phyloP scores from a whole-genome alignment of 495 filamentous ascomycete species.

The Hyaloscypha variabilis region DNA sequence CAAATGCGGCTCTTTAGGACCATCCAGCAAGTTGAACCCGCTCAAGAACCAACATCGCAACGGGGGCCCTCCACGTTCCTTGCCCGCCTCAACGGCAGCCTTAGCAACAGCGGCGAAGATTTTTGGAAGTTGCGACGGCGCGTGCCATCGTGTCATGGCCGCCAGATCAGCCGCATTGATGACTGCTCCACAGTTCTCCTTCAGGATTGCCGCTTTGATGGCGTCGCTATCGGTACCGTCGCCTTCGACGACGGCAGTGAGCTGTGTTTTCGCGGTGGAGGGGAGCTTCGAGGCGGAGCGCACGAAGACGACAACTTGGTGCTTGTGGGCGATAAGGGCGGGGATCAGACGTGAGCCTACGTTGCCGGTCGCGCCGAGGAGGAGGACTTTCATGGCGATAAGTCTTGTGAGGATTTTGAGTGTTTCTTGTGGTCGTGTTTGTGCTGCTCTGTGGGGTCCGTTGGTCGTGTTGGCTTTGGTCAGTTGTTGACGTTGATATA shows the following conservation, averaged over 20 bases:
- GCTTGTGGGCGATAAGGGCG: constrained; percentile 18
- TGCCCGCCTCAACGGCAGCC: neutral
- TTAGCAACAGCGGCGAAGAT: constrained; percentile 17
- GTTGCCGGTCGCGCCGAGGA: constrained; percentile 22
- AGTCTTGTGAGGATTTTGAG: too few relatives aligned
- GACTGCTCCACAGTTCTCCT: constrained; percentile 23
- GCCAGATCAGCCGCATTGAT: constrained; percentile 24
- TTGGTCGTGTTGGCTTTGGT: too few relatives aligned
- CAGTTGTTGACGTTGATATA: too few relatives aligned
- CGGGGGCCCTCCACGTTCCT: neutral
- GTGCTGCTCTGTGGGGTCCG: too few relatives aligned
- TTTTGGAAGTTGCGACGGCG: neutral
- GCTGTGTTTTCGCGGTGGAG: neutral
- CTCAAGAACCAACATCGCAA: constrained; percentile 8
- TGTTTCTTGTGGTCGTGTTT: too few relatives aligned
- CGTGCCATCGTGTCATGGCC: too few relatives aligned
- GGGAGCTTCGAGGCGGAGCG: constrained; percentile 19
- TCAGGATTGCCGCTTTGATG: constrained; percentile 21
- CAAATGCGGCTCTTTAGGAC: neutral
- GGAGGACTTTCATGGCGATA: too few relatives aligned
- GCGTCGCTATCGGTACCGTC: constrained; percentile 16
- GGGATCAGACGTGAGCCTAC: constrained; percentile 16
- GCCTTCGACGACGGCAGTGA: constrained; percentile 16
- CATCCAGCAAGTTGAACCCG: constrained; percentile 1
- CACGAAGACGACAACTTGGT: constrained; percentile 20